These are phyloP conservation scores for Hyphodiscus sp. DNA, from an alignment of 2,329 filamentous ascomycete genomes.

Conservation along the genomic window DNA sequence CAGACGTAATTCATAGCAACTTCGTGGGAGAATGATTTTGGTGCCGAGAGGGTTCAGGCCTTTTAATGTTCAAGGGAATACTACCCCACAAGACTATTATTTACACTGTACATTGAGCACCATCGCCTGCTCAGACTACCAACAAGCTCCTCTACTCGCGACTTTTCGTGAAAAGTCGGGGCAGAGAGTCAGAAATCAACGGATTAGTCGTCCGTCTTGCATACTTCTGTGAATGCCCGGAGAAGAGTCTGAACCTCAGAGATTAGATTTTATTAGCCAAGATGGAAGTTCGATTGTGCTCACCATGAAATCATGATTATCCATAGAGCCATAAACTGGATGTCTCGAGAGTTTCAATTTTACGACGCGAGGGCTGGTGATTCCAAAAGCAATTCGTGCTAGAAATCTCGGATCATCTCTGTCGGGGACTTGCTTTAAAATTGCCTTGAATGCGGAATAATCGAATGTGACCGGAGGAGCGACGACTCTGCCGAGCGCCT, in stretches of 20 bases:
- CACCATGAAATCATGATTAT: conserved; percentile 42
- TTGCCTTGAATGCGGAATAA: conserved; percentile 32
- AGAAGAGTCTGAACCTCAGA: not conserved
- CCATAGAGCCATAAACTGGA: conserved; percentile 45
- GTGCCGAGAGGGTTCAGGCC: no score
- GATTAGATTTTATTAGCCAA: not conserved
- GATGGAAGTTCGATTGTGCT: not conserved
- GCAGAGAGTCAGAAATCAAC: not conserved
- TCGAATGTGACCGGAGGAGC: conserved; percentile 36
- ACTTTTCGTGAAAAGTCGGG: not conserved
- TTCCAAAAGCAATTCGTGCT: conserved; percentile 55
- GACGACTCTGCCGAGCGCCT: conserved; percentile 33
- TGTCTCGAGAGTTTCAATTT: conserved; percentile 41
- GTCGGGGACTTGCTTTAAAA: conserved; percentile 39
- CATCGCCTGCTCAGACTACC: no score
- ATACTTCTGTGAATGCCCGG: not conserved
- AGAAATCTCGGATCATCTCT: conserved; percentile 54
- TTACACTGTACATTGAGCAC: no score
- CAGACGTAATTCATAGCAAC: no score
- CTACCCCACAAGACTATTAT: no score
- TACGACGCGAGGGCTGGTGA: conserved; percentile 49
- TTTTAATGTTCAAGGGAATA: no score
- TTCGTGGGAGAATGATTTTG: no score
- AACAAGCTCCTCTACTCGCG: no score
- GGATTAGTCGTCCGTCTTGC: not conserved